Evolutionary conservation across 345 rosid genomes (phyloP).

Genomic region (Eucalyptus guilfoylei): DNA sequence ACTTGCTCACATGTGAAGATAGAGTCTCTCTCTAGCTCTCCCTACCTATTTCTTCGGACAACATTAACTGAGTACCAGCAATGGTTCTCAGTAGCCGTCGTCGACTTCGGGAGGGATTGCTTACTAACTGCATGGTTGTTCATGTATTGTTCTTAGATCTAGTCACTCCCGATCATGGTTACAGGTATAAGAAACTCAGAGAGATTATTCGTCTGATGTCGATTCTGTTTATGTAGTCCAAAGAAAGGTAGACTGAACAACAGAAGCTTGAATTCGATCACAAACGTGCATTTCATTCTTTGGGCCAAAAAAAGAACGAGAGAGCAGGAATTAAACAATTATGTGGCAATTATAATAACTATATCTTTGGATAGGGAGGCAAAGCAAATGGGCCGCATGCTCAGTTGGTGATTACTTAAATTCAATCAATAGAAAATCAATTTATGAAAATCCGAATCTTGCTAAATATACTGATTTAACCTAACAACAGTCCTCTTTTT

Average conservation of each 20-base stretch:
- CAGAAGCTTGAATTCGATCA: too few relatives aligned
- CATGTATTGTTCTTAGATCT: not conserved
- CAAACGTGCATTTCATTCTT: not conserved
- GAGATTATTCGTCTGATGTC: not conserved
- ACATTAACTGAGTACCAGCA: not conserved
- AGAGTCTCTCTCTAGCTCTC: too few relatives aligned
- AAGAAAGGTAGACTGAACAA: not conserved
- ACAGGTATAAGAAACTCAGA: not conserved
- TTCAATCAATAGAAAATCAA: not conserved
- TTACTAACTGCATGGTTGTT: not conserved
- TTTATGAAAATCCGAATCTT: not conserved
- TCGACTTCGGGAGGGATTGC: not conserved
- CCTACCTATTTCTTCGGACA: too few relatives aligned
- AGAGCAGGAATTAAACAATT: not conserved
- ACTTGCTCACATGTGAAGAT: too few relatives aligned
- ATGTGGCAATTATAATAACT: not conserved
- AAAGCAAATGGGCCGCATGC: not conserved
- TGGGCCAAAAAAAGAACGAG: not conserved
- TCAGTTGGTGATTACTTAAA: too few relatives aligned
- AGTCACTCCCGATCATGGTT: not conserved
- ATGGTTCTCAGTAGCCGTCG: not conserved
- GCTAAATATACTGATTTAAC: not conserved
- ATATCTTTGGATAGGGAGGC: too few relatives aligned
- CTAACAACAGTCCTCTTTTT: not conserved
- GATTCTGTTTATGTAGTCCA: not conserved